Evolutionary conservation across 257 asterid species (phyloP).

Genomic region (Nemophila menziesii): DNA sequence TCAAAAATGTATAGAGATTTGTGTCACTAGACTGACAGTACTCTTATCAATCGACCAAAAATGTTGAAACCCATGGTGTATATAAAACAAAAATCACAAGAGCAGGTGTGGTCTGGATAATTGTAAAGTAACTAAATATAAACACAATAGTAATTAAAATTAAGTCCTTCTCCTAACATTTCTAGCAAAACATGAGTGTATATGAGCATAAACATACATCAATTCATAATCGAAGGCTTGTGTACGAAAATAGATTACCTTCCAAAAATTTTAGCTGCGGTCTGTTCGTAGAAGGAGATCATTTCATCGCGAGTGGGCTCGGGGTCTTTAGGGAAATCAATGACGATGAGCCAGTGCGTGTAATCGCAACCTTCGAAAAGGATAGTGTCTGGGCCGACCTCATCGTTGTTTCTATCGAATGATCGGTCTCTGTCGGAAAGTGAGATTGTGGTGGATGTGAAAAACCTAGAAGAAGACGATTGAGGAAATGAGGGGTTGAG

Average conservation of each 20-base stretch:
- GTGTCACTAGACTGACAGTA: too few relatives aligned
- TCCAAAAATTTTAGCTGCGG: constrained; percentile 81
- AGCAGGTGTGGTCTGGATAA: too few relatives aligned
- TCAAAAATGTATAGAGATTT: neutral
- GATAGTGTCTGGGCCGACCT: constrained; percentile 61
- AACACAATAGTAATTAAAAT: too few relatives aligned
- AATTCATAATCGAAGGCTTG: too few relatives aligned
- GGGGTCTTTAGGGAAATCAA: constrained; percentile 60
- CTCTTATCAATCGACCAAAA: too few relatives aligned
- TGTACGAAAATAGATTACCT: too few relatives aligned
- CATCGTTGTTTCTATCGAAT: constrained; percentile 38
- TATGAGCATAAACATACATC: too few relatives aligned
- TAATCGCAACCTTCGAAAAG: constrained; percentile 98
- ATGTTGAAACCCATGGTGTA: too few relatives aligned
- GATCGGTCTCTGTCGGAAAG: constrained; percentile 21
- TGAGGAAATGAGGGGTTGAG: constrained; percentile 1
- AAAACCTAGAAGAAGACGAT: constrained; percentile 13
- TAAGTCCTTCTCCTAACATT: too few relatives aligned
- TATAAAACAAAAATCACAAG: too few relatives aligned
- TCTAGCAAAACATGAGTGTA: too few relatives aligned
- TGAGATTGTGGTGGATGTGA: constrained; percentile 32
- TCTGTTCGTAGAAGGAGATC: constrained; percentile 58
- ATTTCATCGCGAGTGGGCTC: constrained; percentile 43
- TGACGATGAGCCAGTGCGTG: constrained; percentile 84
- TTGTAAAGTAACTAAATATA: too few relatives aligned